phyloP scores from a whole-genome alignment of 2,329 filamentous ascomycete genomes.

The Penicillium sp. region DNA sequence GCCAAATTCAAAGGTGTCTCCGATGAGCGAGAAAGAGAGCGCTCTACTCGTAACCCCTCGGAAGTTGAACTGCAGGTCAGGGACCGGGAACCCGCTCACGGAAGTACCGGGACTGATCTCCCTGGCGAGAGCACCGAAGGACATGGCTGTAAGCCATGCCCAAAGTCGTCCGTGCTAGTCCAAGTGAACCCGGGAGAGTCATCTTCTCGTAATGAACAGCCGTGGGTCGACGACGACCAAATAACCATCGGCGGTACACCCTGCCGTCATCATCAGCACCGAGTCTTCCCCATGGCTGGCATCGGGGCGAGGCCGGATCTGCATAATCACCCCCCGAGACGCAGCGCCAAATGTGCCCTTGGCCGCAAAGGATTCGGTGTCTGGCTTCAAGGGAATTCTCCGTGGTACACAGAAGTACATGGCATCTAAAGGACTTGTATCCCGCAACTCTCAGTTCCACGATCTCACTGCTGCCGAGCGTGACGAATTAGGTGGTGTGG shows the following conservation, averaged over 20 bases:
- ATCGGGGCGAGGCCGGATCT: slow-evolving; percentile 37
- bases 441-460: slow-evolving; percentile 52
- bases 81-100: neutral
- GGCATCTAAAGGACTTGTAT: slow-evolving; percentile 33
- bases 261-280: slow-evolving; percentile 23
- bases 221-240: slow-evolving; percentile 35
- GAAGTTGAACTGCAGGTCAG: slow-evolving; percentile 7
- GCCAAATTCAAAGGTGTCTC: slow-evolving; percentile 57
- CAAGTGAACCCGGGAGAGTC: slow-evolving; percentile 2
- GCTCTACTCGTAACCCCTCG: slow-evolving; percentile 10
- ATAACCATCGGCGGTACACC: slow-evolving; percentile 23
- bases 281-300: slow-evolving; percentile 36
- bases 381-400: slow-evolving; percentile 24
- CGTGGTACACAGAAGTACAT: slow-evolving; percentile 33
- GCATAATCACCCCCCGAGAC: slow-evolving; percentile 35
- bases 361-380: slow-evolving; percentile 16
- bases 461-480: slow-evolving; percentile 46
- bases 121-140: neutral
- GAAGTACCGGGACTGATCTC: neutral
- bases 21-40: slow-evolving; percentile 26
- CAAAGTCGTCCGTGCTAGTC: slow-evolving; percentile 3
- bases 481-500: slow-evolving; percentile 43
- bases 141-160: neutral
- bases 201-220: slow-evolving; percentile 8
- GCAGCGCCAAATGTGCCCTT: slow-evolving; percentile 22